Percentiles rank a stretch among this genome's conserved stretches.
Evolutionary conservation across 352 stramenopile genomes (phyloP).

Genomic region (Globisporangium sylvaticum): DNA sequence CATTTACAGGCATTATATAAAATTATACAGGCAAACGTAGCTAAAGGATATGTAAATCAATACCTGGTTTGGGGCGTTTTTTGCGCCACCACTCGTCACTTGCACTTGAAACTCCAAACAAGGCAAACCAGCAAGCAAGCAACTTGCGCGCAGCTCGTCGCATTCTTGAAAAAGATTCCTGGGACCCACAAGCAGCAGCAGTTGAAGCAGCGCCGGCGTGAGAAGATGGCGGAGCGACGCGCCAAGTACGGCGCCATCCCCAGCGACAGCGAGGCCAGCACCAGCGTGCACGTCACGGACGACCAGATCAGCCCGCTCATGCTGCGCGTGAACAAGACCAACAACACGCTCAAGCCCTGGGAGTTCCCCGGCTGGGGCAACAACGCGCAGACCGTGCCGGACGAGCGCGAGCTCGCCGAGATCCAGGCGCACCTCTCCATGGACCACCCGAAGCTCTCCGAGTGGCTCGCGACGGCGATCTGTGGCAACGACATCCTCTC

Average conservation of each 20-base stretch:
- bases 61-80: background rate
- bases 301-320: constrained; percentile 65
- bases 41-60: background rate
- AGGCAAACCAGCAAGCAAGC: background rate
- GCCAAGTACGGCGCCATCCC: constrained; percentile 60
- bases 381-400: constrained; percentile 52
- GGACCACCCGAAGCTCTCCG: constrained; percentile 83
- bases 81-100: constrained; percentile 7
- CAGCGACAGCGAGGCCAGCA: constrained; percentile 26
- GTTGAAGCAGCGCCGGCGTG: constrained; percentile 23
- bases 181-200: background rate
- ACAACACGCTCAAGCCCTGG: constrained; percentile 72
- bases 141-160: background rate
- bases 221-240: constrained; percentile 34
- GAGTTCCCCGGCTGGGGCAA: constrained; percentile 85
- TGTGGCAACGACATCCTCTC: constrained; percentile 95
- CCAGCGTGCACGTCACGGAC: constrained; percentile 28
- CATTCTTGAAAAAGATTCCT: constrained; percentile 16
- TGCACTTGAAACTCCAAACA: constrained; percentile 1
- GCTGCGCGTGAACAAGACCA: constrained; percentile 69
- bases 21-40: too few species aligned
- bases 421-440: constrained; percentile 74
- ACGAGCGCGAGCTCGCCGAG: constrained; percentile 59
- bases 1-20: too few species aligned
- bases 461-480: constrained; percentile 93